Evolutionary conservation across 2,329 filamentous ascomycete species (phyloP), one percentile per base, ranked within the genome.

Genomic region (Diaporthe citrichinensis): DNA sequence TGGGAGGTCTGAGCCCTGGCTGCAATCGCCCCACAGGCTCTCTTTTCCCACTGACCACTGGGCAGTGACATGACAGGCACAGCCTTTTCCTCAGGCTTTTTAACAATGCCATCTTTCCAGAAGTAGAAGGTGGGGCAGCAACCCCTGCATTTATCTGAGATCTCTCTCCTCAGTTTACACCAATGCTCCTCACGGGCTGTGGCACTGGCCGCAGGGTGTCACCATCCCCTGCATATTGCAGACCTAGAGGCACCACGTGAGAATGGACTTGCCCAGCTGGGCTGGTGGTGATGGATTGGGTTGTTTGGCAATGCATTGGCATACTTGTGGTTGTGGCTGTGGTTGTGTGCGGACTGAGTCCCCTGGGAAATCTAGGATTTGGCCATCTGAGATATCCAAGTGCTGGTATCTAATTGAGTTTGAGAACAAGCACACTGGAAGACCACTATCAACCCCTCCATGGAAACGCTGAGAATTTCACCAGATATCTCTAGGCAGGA

Each of bases 81-180:
- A 39, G 31, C n/a, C 31, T 39, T 51, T 39, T 41, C 46, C 34
- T 55, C 46, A 23, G 65, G 34, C 49, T 31, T 41, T 68, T 39
- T 17, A 17, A 69, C 31, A 69, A 55, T 69, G 34, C 65, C 65
- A 69, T 69, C 65, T 69, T 69, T 55, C 65, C 65, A 55, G 49
- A 69, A 41, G 34, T 55, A 46, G 65, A 53, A 69, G 65, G 65
- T 55, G 65, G 65, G 65, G 65, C 49, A 55, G 1, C 10, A 5
- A 55, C 65, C 65, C 65, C 65, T 69, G 65, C 65, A 53, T 69
- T 25, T 36, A 69, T 69, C 46, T 69, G n/a, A 69, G 65, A 69
- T 69, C 62, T 51, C 49, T 39, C 49, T 36, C 15, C 46, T 69
- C 34, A 36, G 65, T 53, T n/a, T 34, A 49, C n/a, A 28, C 65